These are phyloP conservation scores for Capsicum rhomboideum DNA, from an alignment of 257 asterid genomes.

Conservation along the genomic window DNA sequence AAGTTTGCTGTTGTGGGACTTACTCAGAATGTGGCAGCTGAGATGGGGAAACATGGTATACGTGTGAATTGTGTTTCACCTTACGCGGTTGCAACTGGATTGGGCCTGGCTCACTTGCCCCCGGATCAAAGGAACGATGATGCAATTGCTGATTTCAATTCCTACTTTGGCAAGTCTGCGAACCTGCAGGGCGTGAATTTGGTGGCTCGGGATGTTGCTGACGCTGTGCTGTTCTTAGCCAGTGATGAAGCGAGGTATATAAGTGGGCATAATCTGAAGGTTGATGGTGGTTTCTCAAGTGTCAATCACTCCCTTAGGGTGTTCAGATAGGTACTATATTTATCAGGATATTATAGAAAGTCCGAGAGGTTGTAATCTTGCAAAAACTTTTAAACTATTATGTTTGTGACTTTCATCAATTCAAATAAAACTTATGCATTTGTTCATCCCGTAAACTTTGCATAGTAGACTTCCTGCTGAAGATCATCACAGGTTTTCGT, in stretches of 20 bases:
- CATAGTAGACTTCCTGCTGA: too few relatives aligned
- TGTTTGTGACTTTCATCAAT: not conserved
- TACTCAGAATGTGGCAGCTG: constrained; percentile 71
- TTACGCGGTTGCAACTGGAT: constrained; percentile 55
- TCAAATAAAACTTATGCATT: not conserved
- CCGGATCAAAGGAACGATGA: constrained; percentile 68
- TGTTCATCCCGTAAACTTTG: not conserved
- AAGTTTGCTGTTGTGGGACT: constrained; percentile 80
- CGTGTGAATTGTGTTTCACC: constrained; percentile 90
- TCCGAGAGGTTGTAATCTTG: not conserved
- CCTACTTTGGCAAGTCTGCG: constrained; percentile 36
- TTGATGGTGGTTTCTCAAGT: constrained; percentile 75
- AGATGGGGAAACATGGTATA: constrained; percentile 70
- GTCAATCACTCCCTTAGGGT: constrained; percentile 54
- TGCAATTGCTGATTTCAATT: constrained; percentile 43
- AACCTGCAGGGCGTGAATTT: constrained; percentile 72
- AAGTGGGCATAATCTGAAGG: constrained; percentile 66
- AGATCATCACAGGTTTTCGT: too few relatives aligned
- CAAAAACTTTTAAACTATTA: not conserved
- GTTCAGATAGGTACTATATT: constrained; percentile 28
- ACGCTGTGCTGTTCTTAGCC: constrained; percentile 68
- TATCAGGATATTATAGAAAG: not conserved
- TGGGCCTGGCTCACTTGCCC: constrained; percentile 54
- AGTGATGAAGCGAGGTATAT: constrained; percentile 75
- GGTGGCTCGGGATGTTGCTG: constrained; percentile 53